These are phyloP conservation scores for Ampelomyces quisqualis DNA, from an alignment of 2,329 filamentous ascomycete genomes.

Conservation along the genomic window DNA sequence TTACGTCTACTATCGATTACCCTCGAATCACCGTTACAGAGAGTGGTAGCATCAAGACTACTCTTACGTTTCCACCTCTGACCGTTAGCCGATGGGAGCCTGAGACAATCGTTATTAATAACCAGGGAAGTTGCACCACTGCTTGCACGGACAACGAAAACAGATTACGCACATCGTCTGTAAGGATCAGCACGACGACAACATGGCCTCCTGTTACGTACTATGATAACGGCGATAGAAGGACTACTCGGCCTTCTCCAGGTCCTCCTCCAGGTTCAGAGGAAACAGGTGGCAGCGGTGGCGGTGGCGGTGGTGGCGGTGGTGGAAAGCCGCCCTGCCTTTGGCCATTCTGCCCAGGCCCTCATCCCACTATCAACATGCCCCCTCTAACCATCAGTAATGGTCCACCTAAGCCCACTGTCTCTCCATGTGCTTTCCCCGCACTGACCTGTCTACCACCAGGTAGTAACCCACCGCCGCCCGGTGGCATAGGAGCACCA, in stretches of 20 bases:
- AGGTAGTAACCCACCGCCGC: not conserved
- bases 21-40: slow-evolving; percentile 9
- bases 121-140: not conserved
- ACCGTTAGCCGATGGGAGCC: slow-evolving; percentile 10
- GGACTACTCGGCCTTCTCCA: not conserved
- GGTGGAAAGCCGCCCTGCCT: slow-evolving; percentile 2
- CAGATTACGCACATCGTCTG: slow-evolving; percentile 1
- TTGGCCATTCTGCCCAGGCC: slow-evolving; percentile 2
- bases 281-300: not conserved
- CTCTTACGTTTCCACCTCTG: slow-evolving; percentile 7
- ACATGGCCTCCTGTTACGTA: slow-evolving; percentile 6
- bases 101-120: slow-evolving; percentile 3
- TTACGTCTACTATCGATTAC: slow-evolving; percentile 9
- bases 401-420: slow-evolving; percentile 6
- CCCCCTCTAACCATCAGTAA: slow-evolving; percentile 2
- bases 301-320: slow-evolving; percentile 1
- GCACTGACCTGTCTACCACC: not conserved
- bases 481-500: not conserved
- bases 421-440: slow-evolving; percentile 5
- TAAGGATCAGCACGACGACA: slow-evolving; percentile 3
- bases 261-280: not conserved
- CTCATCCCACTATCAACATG: slow-evolving; percentile 1
- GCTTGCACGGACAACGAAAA: slow-evolving; percentile 1
- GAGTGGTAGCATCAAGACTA: slow-evolving; percentile 6
- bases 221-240: not conserved